phyloP scores from a whole-genome alignment of 768 basidiomycete genomes.

The Cystobasidium onofrii region DNA sequence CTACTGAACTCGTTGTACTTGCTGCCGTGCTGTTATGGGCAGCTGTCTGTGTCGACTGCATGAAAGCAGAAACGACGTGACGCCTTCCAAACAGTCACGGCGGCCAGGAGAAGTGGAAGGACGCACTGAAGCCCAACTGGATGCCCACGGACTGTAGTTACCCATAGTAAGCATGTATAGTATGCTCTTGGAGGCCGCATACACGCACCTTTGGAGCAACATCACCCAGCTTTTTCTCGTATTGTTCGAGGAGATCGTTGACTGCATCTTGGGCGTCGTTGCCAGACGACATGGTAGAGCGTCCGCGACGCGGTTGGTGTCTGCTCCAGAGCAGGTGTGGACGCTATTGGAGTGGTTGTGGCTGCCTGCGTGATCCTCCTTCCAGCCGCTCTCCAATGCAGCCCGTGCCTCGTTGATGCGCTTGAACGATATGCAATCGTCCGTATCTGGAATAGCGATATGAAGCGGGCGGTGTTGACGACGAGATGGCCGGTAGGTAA shows the following conservation, averaged over 20 bases:
- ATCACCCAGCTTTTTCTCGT: slow-evolving; percentile 10
- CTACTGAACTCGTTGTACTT: background rate
- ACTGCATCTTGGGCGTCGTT: slow-evolving; percentile 24
- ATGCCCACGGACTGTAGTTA: slow-evolving; percentile 8
- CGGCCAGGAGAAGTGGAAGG: background rate
- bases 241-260: slow-evolving; percentile 23
- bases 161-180: background rate
- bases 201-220: slow-evolving; percentile 14
- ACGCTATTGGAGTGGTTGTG: background rate
- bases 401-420: background rate
- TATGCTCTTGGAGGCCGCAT: background rate
- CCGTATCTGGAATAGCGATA: background rate
- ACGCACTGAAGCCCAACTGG: slow-evolving; percentile 5
- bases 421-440: background rate
- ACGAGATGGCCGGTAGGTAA: background rate
- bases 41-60: background rate
- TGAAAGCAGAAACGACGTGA: background rate
- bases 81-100: background rate
- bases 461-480: background rate
- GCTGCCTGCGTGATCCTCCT: background rate
- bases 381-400: background rate
- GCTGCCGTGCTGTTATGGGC: background rate
- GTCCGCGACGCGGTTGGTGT: background rate
- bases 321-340: background rate
- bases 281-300: background rate